Conservation (phyloP, 2,329 filamentous ascomycete species). For the Davidsoniella neocaledoniae region DNA sequence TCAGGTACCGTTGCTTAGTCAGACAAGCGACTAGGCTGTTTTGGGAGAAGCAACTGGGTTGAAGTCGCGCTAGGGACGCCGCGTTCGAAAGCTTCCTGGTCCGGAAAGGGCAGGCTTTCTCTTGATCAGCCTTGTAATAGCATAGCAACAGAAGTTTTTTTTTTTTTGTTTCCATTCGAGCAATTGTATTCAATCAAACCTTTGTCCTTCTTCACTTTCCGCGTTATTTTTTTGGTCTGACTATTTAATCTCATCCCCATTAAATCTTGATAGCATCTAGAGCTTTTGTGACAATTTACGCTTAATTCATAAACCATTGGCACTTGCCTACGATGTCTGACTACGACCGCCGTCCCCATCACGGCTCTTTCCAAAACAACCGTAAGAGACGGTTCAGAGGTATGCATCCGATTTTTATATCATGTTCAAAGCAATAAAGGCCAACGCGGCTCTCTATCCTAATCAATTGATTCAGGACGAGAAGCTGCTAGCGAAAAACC, state of each 20-base stretch:
- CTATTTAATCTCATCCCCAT: not conserved
- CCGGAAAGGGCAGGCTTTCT: no score
- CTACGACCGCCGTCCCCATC: conserved; percentile 36
- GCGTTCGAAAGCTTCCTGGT: not conserved
- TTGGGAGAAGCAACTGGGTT: conserved; percentile 7
- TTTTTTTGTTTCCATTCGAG: not conserved
- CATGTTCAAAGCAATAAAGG: not conserved
- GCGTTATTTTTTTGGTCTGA: not conserved
- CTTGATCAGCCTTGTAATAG: no score
- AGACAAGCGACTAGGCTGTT: not conserved
- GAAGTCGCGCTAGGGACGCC: conserved; percentile 3
- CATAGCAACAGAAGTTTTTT: conserved; percentile 1
- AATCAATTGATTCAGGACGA: no score
- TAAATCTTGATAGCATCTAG: not conserved
- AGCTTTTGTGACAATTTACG: not conserved
- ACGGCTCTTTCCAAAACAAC: conserved; percentile 31
- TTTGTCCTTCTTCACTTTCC: conserved; percentile 1
- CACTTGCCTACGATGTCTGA: conserved; percentile 30
- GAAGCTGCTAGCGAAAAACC: no score
- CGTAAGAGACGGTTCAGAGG: conserved; percentile 72
- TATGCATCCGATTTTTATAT: conserved; percentile 19
- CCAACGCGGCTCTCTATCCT: no score
- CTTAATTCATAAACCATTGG: not conserved
- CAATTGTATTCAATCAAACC: not conserved
- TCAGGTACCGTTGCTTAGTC: not conserved